A percentile compares a stretch with the other conserved stretches of the same genome.
Evolutionary conservation across 1,284 basidiomycete genomes (phyloP).

Genomic region (Trichosporon faecale): DNA sequence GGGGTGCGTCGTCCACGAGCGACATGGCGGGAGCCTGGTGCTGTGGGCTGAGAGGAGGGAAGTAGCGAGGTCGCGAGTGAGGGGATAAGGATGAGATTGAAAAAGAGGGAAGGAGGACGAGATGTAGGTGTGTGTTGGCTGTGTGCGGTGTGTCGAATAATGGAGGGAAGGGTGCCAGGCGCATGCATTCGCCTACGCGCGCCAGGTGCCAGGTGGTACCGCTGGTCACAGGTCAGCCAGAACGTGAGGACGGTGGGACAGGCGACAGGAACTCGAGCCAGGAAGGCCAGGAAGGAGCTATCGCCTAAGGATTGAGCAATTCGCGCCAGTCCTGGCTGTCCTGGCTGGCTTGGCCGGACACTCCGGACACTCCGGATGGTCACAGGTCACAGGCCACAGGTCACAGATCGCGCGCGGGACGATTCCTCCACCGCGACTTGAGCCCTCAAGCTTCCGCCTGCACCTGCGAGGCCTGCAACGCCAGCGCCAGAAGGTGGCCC

Average conservation of each 20-base stretch:
- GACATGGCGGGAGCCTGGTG: slow-evolving; percentile 10
- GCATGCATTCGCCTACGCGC: neutral
- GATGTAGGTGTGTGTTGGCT: neutral
- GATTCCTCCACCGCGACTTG: neutral
- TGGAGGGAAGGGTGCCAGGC: neutral
- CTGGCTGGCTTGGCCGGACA: neutral
- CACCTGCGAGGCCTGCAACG: neutral
- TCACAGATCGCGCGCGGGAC: too few species aligned
- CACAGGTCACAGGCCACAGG: too few species aligned
- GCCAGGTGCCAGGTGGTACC: neutral
- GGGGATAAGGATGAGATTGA: neutral
- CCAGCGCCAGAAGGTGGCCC: too few species aligned
- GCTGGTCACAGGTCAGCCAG: neutral
- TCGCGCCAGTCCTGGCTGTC: neutral
- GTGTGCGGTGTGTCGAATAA: slow-evolving; percentile 1
- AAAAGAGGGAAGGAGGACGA: neutral
- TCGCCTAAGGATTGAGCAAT: neutral
- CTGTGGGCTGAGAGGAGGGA: neutral
- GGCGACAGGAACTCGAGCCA: too few species aligned
- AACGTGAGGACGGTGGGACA: neutral
- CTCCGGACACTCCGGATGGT: too few species aligned
- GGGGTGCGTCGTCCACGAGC: slow-evolving; percentile 10
- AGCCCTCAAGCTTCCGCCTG: neutral
- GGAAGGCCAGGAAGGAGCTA: neutral
- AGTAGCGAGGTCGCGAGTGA: neutral